Conservation (phyloP, 768 basidiomycete species). For the Kwoniella heveanensis region DNA sequence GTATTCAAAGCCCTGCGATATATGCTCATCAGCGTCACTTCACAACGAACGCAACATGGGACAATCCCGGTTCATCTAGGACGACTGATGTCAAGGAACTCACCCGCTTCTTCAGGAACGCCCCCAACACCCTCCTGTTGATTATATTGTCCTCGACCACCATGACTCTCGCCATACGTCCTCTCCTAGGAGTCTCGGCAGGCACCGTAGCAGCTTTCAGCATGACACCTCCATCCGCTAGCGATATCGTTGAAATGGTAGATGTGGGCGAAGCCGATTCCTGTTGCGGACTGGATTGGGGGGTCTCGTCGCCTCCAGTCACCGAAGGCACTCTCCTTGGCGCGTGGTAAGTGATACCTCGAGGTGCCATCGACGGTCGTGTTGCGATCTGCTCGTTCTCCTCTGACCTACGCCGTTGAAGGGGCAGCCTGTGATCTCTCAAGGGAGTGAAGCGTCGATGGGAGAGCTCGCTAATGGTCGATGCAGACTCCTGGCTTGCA, state of each 20-base stretch:
- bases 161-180: conserved; percentile 66
- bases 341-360: conserved; percentile 60
- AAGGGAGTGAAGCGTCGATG: conserved; percentile 22
- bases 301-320: conserved; percentile 24
- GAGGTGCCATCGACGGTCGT: conserved; percentile 62
- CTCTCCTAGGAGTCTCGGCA: conserved; percentile 61
- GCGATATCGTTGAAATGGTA: conserved; percentile 52
- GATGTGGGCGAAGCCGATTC: conserved; percentile 50
- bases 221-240: conserved; percentile 64
- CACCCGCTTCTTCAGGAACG: conserved; percentile 55
- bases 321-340: conserved; percentile 18
- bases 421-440: conserved; percentile 26
- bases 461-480: conserved; percentile 45
- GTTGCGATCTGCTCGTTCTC: conserved; percentile 42
- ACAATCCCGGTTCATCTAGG: too few species aligned
- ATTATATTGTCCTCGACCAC: conserved; percentile 90
- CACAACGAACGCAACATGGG: too few species aligned
- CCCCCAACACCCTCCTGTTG: conserved; percentile 77
- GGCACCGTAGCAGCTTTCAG: conserved; percentile 69
- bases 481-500: conserved; percentile 37
- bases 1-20: conserved; percentile 70
- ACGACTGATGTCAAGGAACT: too few species aligned
- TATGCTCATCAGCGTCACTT: too few species aligned
- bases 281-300: conserved; percentile 35
- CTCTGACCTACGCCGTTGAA: conserved; percentile 51